These are phyloP conservation scores for Gilbertella persicaria DNA, from an alignment of 371 early-diverging fungal species.

Conservation along the genomic window DNA sequence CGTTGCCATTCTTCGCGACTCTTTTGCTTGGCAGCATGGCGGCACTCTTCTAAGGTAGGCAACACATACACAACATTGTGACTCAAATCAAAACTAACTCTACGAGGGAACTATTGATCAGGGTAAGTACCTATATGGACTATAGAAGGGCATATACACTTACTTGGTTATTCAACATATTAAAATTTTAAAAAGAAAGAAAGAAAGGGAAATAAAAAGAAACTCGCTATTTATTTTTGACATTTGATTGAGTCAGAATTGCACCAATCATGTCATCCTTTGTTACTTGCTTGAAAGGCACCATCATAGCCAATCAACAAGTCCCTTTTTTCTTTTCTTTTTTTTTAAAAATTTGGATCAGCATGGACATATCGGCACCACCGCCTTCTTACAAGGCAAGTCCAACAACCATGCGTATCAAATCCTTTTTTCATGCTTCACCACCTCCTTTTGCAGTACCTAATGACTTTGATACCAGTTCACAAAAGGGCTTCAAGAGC, in stretches of 20 bases:
- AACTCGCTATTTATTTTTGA: neutral
- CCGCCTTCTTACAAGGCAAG: conserved; percentile 43
- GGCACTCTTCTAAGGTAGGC: conserved; percentile 41
- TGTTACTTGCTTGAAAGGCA: too few relatives aligned
- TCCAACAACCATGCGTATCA: conserved; percentile 38
- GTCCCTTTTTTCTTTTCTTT: neutral
- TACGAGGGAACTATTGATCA: conserved; percentile 14
- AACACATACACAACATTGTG: conserved; percentile 45
- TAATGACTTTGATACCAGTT: conserved; percentile 32
- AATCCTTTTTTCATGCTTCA: conserved; percentile 34
- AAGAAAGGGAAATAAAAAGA: neutral
- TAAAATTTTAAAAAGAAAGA: too few relatives aligned
- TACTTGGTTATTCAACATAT: too few relatives aligned
- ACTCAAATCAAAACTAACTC: conserved; percentile 50
- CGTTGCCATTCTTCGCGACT: conserved; percentile 41
- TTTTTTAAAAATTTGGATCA: conserved; percentile 17
- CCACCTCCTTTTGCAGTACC: conserved; percentile 31
- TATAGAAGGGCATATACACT: too few relatives aligned
- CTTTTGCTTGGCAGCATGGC: conserved; percentile 29
- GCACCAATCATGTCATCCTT: too few relatives aligned
- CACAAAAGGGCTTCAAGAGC: conserved; percentile 38
- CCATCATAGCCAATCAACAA: too few relatives aligned
- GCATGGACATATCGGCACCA: conserved; percentile 36
- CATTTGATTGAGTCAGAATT: too few relatives aligned
- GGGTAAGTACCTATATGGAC: too few relatives aligned